Evolutionary conservation across 208 protist genomes (phyloP).

Genomic region (Trypanosoma caninum): DNA sequence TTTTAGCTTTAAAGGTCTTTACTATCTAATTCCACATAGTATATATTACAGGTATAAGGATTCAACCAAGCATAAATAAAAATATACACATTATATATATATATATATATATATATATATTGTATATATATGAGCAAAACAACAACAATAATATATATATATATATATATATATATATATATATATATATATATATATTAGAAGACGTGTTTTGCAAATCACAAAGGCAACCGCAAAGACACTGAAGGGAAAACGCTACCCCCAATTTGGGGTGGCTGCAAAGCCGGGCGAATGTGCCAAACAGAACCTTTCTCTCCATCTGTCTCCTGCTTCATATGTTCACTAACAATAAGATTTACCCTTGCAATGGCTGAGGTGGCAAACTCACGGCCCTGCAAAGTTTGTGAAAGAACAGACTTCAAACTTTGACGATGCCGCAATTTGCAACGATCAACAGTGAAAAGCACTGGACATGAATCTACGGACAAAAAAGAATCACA

Average conservation of each 20-base stretch:
- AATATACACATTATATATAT: too few species aligned
- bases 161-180: slow-evolving; percentile 3
- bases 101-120: too few species aligned
- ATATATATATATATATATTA: slow-evolving; percentile 1
- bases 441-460: slow-evolving; percentile 5
- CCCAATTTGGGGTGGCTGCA: slow-evolving; percentile 17
- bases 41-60: too few species aligned
- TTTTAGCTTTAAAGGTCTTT: too few species aligned
- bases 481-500: neutral
- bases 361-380: slow-evolving; percentile 10
- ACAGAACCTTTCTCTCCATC: neutral
- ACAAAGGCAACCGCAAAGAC: slow-evolving; percentile 9
- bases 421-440: slow-evolving; percentile 3
- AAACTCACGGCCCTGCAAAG: neutral
- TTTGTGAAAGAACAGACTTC: slow-evolving; percentile 7
- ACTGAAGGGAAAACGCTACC: slow-evolving; percentile 10
- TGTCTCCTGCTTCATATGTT: neutral
- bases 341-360: neutral
- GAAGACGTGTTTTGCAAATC: neutral
- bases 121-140: too few species aligned
- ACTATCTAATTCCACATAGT: too few species aligned
- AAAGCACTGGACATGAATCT: slow-evolving; percentile 11
- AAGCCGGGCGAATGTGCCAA: slow-evolving; percentile 5
- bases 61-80: too few species aligned
- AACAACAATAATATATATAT: too few species aligned